Evolutionary conservation across 352 stramenopile genomes (phyloP).

Genomic region (Pythium dissimile): DNA sequence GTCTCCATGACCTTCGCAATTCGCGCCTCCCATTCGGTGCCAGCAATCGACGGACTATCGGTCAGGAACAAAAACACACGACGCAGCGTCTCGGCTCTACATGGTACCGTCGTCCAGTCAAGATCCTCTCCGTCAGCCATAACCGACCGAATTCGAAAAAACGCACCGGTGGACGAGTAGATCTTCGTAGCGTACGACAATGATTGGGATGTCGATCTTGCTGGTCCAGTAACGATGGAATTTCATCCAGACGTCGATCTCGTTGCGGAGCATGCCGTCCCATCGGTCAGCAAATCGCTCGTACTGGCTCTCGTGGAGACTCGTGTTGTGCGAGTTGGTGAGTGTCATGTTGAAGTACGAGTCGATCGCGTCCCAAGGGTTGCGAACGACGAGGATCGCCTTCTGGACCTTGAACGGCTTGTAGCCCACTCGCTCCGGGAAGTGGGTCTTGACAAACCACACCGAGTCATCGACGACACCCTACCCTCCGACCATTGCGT

Average conservation of each 20-base stretch:
- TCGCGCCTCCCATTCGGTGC: slow-evolving; percentile 69
- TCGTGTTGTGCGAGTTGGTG: slow-evolving; percentile 93
- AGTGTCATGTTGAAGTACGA: slow-evolving; percentile 99
- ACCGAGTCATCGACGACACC: slow-evolving; percentile 94
- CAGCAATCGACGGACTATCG: slow-evolving; percentile 55
- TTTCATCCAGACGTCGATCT: slow-evolving; percentile 90
- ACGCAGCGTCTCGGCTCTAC: slow-evolving; percentile 63
- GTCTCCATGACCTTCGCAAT: slow-evolving; percentile 62
- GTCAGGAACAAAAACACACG: slow-evolving; percentile 81
- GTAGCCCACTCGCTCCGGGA: slow-evolving; percentile 94
- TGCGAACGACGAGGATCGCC: slow-evolving; percentile 89
- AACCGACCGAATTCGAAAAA: not conserved
- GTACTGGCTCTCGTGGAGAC: slow-evolving; percentile 84
- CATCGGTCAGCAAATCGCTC: slow-evolving; percentile 84
- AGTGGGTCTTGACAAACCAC: slow-evolving; percentile 99
- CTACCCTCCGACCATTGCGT: slow-evolving; percentile 40
- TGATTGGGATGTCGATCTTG: slow-evolving; percentile 87
- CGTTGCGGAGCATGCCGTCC: slow-evolving; percentile 87
- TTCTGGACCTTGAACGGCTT: slow-evolving; percentile 72
- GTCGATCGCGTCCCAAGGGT: slow-evolving; percentile 98
- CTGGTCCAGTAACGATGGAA: slow-evolving; percentile 90
- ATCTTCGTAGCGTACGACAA: slow-evolving; percentile 92
- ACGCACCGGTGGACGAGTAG: slow-evolving; percentile 69
- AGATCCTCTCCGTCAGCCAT: not conserved
- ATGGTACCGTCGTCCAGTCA: not conserved